Evolutionary conservation across 352 stramenopile species (phyloP), one percentile per base, ranked within the genome.

Genomic region (Blastocystis sp.): DNA sequence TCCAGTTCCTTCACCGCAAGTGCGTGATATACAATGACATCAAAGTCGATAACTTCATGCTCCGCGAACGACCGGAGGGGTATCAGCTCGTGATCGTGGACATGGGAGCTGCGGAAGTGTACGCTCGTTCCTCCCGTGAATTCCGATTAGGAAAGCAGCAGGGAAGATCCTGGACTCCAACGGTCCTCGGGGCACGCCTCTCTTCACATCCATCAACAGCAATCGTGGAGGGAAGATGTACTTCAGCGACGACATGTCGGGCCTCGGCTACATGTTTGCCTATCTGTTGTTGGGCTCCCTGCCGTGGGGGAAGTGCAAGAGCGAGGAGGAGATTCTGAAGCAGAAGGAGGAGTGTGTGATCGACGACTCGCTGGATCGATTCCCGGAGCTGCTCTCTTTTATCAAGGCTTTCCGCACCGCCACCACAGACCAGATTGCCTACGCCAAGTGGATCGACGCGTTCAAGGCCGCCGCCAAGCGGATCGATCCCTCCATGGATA

Each of bases 201-300:
- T 81, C n/a, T 81, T 81, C 57, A 65, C 70, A 43, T 81, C 70
- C n/a, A 81, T 81, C 70, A 81, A 81, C 48, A 81, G 38, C 28
- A 63, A n/a, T 65, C 24, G 24, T 17, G 40, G 40, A 17, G 70
- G 70, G 3, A 17, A 19, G 28, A 81, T 81, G 70, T 62, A 52
- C 59, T 81, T 81, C 59, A 64, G 40, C 59, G 70, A 81, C 61
- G 70, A 81, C 45, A 43, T 81, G n/a, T 63, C 70, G 10, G 70
- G 43, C 45, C 24, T 81, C 34, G 54, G 70, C 17, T 81, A 81
- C 59, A 63, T 81, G 34, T 24, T 81, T 48, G 17, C 48, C 38
- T 38, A 19, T 19, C 52, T 81, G 42, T 3, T 81, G 45, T 52
- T 81, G 17, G 70, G 70, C 3, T n/a, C 17, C 6, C 43, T 81